Evolutionary conservation across 2,329 filamentous ascomycete species (phyloP).

Genomic region (Alternaria sp.): DNA sequence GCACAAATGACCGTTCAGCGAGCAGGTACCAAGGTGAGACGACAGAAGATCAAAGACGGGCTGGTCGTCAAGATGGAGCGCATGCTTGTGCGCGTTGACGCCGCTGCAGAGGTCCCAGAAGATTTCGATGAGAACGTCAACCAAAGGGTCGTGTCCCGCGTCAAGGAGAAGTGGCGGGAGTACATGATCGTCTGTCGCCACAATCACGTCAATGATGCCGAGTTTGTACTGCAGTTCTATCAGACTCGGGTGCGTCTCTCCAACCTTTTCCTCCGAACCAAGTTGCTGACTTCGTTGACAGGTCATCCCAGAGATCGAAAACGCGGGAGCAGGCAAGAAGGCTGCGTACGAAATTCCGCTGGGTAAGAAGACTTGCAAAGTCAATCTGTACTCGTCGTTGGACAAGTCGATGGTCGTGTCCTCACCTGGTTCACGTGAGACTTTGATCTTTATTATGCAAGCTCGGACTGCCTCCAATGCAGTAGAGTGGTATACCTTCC

Average conservation of each 20-base stretch:
- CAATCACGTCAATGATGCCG: conserved; percentile 62
- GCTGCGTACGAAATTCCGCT: conserved; percentile 67
- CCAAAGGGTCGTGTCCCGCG: conserved; percentile 65
- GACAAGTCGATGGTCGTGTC: conserved; percentile 74
- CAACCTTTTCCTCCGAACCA: fast-evolving
- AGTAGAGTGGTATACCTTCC: conserved; percentile 74
- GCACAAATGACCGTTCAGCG: conserved; percentile 51
- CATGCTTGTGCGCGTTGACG: conserved; percentile 72
- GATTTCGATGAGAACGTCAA: conserved; percentile 72
- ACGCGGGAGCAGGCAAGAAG: conserved; percentile 60
- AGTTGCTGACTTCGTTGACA: conserved; percentile 23
- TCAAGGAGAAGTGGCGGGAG: conserved; percentile 72
- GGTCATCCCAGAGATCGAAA: conserved; percentile 69
- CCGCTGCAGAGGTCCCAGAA: conserved; percentile 61
- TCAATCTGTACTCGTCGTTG: conserved; percentile 71
- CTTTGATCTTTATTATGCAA: conserved; percentile 68
- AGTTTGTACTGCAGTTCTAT: conserved; percentile 68
- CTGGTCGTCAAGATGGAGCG: conserved; percentile 73
- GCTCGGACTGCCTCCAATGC: conserved; percentile 68
- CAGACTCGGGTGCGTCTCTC: conserved; percentile 60
- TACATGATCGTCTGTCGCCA: conserved; percentile 70
- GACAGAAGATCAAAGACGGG: conserved; percentile 60
- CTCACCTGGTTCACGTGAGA: conserved; percentile 63
- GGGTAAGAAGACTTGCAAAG: conserved; percentile 61
- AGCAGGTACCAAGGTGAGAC: conserved; percentile 47